These are phyloP conservation scores for Persicaria maculosa DNA, from an alignment of 148 eudicot species.

Conservation along the genomic window DNA sequence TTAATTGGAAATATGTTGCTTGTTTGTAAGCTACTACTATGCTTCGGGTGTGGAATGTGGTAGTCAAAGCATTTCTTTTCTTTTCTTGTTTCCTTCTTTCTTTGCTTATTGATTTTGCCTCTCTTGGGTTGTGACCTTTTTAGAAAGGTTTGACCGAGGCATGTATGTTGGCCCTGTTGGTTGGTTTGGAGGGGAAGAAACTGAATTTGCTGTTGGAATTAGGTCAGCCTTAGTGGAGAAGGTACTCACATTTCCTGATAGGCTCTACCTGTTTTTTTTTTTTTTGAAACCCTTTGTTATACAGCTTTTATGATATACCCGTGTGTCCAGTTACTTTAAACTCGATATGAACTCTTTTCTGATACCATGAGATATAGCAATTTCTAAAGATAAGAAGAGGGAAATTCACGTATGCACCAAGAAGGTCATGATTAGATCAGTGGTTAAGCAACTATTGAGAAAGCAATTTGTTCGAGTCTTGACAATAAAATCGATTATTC, in stretches of 20 bases:
- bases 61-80: no score
- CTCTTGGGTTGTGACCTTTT: neutral
- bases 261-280: neutral
- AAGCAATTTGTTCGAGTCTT: neutral
- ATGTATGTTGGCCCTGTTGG: slow-evolving; percentile 99
- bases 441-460: no score
- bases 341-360: no score
- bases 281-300: neutral
- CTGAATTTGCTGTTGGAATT: slow-evolving; percentile 96
- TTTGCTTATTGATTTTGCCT: neutral
- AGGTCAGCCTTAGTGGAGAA: slow-evolving; percentile 83
- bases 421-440: no score
- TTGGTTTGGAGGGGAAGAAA: slow-evolving; percentile 94
- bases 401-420: no score
- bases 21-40: no score
- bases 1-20: no score
- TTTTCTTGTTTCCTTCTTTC: neutral
- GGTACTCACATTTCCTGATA: slow-evolving; percentile 24
- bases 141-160: slow-evolving; percentile 94
- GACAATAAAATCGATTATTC: neutral
- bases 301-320: no score
- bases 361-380: no score
- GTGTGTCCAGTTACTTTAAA: no score
- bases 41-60: no score
- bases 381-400: no score